Conservation (phyloP, 2,329 filamentous ascomycete genomes). For the Fusarium incarnatum region DNA sequence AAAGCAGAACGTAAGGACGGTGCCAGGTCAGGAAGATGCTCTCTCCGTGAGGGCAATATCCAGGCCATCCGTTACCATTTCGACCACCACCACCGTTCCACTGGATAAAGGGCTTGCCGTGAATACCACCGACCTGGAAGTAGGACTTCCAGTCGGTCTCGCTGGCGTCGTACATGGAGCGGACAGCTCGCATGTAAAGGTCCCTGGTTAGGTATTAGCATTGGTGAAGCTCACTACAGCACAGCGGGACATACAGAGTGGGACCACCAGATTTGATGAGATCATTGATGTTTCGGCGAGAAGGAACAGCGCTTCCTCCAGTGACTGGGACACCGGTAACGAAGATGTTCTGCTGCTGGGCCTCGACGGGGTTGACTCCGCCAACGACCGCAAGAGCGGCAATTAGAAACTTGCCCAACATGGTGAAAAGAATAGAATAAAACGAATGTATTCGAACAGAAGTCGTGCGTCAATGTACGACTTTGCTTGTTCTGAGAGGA, state of each 20-base stretch:
- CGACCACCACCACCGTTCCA: slow-evolving; percentile 56
- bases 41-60: slow-evolving; percentile 63
- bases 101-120: slow-evolving; percentile 56
- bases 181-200: slow-evolving; percentile 61
- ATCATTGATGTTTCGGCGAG: slow-evolving; percentile 61
- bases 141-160: slow-evolving; percentile 60
- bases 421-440: slow-evolving; percentile 26
- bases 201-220: slow-evolving; percentile 54
- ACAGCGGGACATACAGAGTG: slow-evolving; percentile 55
- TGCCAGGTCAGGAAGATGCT: slow-evolving; percentile 67
- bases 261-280: slow-evolving; percentile 56
- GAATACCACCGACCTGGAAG: slow-evolving; percentile 63
- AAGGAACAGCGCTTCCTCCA: slow-evolving; percentile 56
- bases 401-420: slow-evolving; percentile 38
- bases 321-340: slow-evolving; percentile 56
- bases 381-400: slow-evolving; percentile 45
- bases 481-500: slow-evolving; percentile 33
- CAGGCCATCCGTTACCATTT: slow-evolving; percentile 49
- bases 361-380: slow-evolving; percentile 41
- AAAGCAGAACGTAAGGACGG: slow-evolving; percentile 65
- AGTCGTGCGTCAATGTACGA: slow-evolving; percentile 40
- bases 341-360: slow-evolving; percentile 43
- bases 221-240: background rate
- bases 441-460: slow-evolving; percentile 36
- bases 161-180: slow-evolving; percentile 56